phyloP scores from a whole-genome alignment of 2,329 filamentous ascomycete genomes.

The Seiridium cupressi region DNA sequence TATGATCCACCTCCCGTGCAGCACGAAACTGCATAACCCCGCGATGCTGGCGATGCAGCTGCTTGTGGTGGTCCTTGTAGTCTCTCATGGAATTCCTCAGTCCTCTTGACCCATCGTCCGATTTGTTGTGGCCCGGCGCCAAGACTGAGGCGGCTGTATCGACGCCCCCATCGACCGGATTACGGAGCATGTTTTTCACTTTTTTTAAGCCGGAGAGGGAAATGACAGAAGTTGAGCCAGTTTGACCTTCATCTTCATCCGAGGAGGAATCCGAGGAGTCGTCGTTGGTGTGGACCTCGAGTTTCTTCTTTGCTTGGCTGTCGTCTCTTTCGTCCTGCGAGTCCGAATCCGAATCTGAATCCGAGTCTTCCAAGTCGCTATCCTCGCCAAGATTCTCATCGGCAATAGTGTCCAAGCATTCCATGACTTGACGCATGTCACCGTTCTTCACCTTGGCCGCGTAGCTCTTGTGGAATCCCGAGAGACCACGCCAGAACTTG shows the following conservation, averaged over 20 bases:
- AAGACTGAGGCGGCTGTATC: slow-evolving; percentile 26
- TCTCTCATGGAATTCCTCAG: slow-evolving; percentile 53
- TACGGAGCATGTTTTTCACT: slow-evolving; percentile 32
- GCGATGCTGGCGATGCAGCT: slow-evolving; percentile 63
- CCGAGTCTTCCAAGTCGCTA: slow-evolving; percentile 14
- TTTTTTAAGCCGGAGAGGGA: slow-evolving; percentile 25
- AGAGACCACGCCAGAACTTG: slow-evolving; percentile 61
- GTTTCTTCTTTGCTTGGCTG: slow-evolving; percentile 23
- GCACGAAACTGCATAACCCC: slow-evolving; percentile 74
- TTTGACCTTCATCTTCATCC: slow-evolving; percentile 30
- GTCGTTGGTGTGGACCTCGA: slow-evolving; percentile 30
- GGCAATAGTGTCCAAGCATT: slow-evolving; percentile 60
- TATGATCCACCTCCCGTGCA: slow-evolving; percentile 48
- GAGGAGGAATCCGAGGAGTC: slow-evolving; percentile 26
- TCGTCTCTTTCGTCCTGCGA: background rate
- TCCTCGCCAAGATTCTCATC: slow-evolving; percentile 47
- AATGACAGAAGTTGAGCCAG: slow-evolving; percentile 15
- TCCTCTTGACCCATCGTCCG: slow-evolving; percentile 42
- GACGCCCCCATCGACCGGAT: slow-evolving; percentile 26
- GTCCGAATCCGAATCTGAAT: slow-evolving; percentile 10
- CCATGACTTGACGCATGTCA: slow-evolving; percentile 58
- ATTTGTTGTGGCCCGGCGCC: slow-evolving; percentile 35
- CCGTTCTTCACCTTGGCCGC: slow-evolving; percentile 48
- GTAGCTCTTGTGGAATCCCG: slow-evolving; percentile 55
- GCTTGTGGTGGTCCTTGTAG: slow-evolving; percentile 57